Base-by-base conservation (phyloP, 768 basidiomycete genomes). In the Auriscalpium orientale region DNA sequence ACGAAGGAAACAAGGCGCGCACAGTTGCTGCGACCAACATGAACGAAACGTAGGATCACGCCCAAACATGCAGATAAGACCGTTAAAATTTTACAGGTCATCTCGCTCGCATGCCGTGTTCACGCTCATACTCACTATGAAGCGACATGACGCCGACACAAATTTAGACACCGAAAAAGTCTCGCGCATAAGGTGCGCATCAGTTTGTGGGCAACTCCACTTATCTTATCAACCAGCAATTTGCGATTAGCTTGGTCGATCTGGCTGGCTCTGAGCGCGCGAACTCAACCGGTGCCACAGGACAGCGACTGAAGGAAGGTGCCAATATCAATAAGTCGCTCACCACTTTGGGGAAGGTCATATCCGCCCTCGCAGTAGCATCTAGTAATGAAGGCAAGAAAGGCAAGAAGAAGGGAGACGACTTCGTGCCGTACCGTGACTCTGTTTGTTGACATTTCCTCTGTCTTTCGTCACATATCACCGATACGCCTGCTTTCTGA, bases 21-120 rank as follows among this genome's bases (percentile, higher is more conserved):
- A 98, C 97, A 13, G 95, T 99, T 21, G 97, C 97, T 20, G 95
- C 97, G 22, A 99, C 97, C 20, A 94, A 97, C 72, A 99, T 99
- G 97, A 99, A 99, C 73, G 97, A 98, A 73, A 97, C 94, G 81
- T 91, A 68, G 56, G 56, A 55, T 55, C 46, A 12, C 10, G 12
- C 36, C 44, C 20, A 28, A 18, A 35, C 50, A 8, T 46, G 60
- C 37, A 16, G 33, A 43, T 10, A 34, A 10, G 20, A 21, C 33
- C 38, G 34, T 34, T 15, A 35, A 7, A 18, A 28, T 20, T 53
- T 33, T 54, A 16, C 64, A 92, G 90, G 16, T 95, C 93, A 8
- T 97, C 94, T 12, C 89, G 97, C 67, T 97, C 94, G 13, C 97
- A 99, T 76, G 94, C 95, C 2, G 95, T 99, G 38, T 99, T 99